phyloP scores from a whole-genome alignment of 2,329 filamentous ascomycete species.

The Akanthomyces dipterigenus region DNA sequence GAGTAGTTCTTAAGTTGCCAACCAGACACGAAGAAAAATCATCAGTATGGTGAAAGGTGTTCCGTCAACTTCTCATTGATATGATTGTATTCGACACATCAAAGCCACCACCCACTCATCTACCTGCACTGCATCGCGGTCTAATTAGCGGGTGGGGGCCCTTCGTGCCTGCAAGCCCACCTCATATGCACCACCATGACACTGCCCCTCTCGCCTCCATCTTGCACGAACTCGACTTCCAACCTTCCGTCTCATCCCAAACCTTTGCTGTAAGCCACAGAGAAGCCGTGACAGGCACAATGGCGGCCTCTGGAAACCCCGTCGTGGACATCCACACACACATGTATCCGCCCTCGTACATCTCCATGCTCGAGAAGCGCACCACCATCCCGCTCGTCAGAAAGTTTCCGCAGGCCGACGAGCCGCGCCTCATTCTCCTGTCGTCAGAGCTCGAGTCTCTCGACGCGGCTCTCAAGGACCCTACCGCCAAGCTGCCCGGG shows the following conservation, averaged over 20 bases:
- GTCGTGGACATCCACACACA: slow-evolving; percentile 64
- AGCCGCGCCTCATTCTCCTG: slow-evolving; percentile 61
- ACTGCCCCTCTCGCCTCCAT: not conserved
- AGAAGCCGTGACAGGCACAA: slow-evolving; percentile 14
- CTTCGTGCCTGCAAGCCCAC: not conserved
- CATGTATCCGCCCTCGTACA: slow-evolving; percentile 61
- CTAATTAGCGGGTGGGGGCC: not conserved
- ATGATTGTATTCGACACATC: no score
- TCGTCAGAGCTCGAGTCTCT: slow-evolving; percentile 41
- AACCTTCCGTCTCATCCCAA: not conserved
- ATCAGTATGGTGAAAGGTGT: no score
- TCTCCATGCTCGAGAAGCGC: slow-evolving; percentile 53
- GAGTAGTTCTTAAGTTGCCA: not conserved
- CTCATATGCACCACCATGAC: not conserved
- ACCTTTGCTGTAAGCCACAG: not conserved
- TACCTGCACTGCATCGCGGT: no score
- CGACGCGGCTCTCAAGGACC: slow-evolving; percentile 46
- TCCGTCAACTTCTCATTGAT: no score
- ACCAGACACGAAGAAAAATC: no score
- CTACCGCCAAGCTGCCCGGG: slow-evolving; percentile 56
- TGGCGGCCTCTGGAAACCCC: slow-evolving; percentile 28
- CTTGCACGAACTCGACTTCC: not conserved
- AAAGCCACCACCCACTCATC: slow-evolving; percentile 2
- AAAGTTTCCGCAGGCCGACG: slow-evolving; percentile 48
- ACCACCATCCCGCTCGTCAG: slow-evolving; percentile 64